Percentiles rank a stretch among this genome's conserved stretches.
These are phyloP conservation scores for Mycena citricolor DNA, from an alignment of 1,284 basidiomycete species.

Conservation along the genomic window DNA sequence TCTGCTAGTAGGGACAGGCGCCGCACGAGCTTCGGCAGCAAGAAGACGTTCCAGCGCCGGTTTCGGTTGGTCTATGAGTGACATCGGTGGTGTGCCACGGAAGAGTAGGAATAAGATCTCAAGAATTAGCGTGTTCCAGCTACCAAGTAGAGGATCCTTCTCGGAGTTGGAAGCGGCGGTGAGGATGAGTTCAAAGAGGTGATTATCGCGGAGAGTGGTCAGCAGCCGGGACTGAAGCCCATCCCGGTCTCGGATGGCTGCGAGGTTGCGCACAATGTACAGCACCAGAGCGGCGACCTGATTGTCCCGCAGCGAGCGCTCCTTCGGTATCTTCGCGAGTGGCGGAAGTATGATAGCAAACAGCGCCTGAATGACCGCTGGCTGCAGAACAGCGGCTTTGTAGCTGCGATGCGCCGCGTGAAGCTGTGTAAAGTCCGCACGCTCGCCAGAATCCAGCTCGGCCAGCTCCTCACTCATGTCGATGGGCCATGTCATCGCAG, in stretches of 20 bases:
- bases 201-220: conserved; percentile 67
- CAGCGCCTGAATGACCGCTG: conserved; percentile 66
- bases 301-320: conserved; percentile 76
- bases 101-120: conserved; percentile 90
- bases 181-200: conserved; percentile 76
- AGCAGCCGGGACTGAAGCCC: conserved; percentile 79
- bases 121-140: conserved; percentile 84
- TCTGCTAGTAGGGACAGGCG: conserved; percentile 69
- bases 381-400: conserved; percentile 74
- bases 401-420: conserved; percentile 81
- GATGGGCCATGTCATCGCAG: conserved; percentile 97
- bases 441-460: conserved; percentile 76
- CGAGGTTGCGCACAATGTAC: conserved; percentile 86
- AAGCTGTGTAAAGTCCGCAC: conserved; percentile 85
- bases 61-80: conserved; percentile 68
- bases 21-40: conserved; percentile 52
- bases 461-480: conserved; percentile 90
- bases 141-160: conserved; percentile 73
- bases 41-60: conserved; percentile 64
- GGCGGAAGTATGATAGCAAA: conserved; percentile 72
- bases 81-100: conserved; percentile 67
- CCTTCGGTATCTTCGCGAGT: conserved; percentile 58
- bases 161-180: conserved; percentile 78
- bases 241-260: conserved; percentile 84
- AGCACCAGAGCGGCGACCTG: conserved; percentile 88